Base-by-base conservation (phyloP, 495 filamentous ascomycete genomes). In the Margaritispora aquatica region DNA sequence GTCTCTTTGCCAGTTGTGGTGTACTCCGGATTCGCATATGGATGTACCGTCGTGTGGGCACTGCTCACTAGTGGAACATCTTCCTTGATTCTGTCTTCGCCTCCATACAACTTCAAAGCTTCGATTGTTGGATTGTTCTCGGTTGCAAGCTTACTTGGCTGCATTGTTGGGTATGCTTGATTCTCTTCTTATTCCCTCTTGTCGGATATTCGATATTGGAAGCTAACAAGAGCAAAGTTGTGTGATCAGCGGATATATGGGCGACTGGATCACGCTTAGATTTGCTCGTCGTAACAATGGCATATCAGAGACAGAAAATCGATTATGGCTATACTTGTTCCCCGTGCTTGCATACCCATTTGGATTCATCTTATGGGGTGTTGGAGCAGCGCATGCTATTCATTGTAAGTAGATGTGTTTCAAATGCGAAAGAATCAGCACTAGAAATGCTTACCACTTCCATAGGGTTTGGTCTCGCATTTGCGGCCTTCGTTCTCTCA, bases 1-100 rank as follows among this genome's bases (percentile, higher is more conserved):
- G 24, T 56, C 31, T 80, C 75, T 26, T 85, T 84, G 73, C 84
- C 83, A 0, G 80, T 85, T 4, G 79, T 87, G 20, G 82, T 82
- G 57, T 87, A 84, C 57, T 79, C 83, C 26, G 84, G 85, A 26
- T 84, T 87, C 63, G 80, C 76, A 13, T 86, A 86, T 65, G 84
- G 84, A 0, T 79, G 76, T 1, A 83, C 80, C 58, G 75, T 88
- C 26, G 73, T 84, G 26, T 80, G 81, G 69, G 86, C 85, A 71
- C 85, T 86, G 62, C 81, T 88, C 41, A 69, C 87, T 22, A 87
- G 86, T 60, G 85, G 74, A 19, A 87, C 85, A 2, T 71, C 81
- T 1, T 86, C 83, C 0, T 73, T 85, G 8, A 80, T 86, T 55
- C 73, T 88, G 2, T 75, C 78, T 8, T 73, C 68, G 17, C 60